These are phyloP conservation scores for Monilinia fructicola DNA, from an alignment of 2,329 filamentous ascomycete species.

Conservation along the genomic window DNA sequence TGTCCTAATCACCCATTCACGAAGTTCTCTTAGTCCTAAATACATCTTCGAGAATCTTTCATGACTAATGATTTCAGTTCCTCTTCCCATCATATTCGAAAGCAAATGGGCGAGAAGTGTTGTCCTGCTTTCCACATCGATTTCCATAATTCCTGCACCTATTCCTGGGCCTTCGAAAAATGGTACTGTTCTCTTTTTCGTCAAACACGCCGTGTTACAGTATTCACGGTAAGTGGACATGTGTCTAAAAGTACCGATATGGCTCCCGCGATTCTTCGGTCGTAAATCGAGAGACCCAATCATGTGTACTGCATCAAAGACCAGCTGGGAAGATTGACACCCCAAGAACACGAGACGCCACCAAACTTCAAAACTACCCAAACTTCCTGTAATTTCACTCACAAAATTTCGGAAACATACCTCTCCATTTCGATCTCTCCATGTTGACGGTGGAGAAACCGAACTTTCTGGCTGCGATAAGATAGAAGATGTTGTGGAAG, in stretches of 20 bases:
- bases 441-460: background rate
- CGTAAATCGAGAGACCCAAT: conserved; percentile 23
- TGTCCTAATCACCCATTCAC: conserved; percentile 1
- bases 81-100: conserved; percentile 2
- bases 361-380: conserved; percentile 14
- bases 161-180: background rate
- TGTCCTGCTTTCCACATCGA: conserved; percentile 15
- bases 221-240: conserved; percentile 32
- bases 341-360: conserved; percentile 11
- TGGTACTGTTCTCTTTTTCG: conserved; percentile 20
- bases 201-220: conserved; percentile 29
- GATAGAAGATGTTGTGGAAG: conserved; percentile 15
- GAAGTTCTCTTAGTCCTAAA: conserved; percentile 6
- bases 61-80: background rate
- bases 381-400: conserved; percentile 14
- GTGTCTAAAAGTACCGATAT: conserved; percentile 30
- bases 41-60: conserved; percentile 15
- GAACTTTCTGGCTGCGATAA: conserved; percentile 1
- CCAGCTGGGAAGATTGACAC: conserved; percentile 5
- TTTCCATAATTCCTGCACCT: background rate
- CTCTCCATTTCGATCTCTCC: conserved; percentile 9
- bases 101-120: conserved; percentile 17
- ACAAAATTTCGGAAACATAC: conserved; percentile 18
- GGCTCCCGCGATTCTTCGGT: conserved; percentile 24
- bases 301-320: conserved; percentile 18